Base-by-base conservation (phyloP, 768 basidiomycete species). In the Kwoniella shandongensis region DNA sequence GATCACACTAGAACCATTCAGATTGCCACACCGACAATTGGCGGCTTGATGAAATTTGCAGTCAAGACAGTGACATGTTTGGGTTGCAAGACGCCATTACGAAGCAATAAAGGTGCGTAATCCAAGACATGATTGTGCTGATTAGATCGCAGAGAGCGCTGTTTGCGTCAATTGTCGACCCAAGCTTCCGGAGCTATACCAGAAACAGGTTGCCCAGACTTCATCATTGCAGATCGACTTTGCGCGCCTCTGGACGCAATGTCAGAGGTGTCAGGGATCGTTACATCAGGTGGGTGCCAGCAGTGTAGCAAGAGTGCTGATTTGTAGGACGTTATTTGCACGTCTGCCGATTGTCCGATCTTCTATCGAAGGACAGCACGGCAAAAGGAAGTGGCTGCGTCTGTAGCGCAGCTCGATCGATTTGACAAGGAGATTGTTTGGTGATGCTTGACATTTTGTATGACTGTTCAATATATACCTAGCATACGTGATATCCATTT, bases 301-400 rank as follows among this genome's bases (percentile, higher is more conserved):
- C 6, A 18, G 42, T 54, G 27, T 23, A 18, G 40, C 7, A 26
- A 10, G 27, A 25, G 11, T 10, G 35, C 8, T 42, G 17, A 25
- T 23, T 23, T 5, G 10, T 65, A 96, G 89, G 96, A 99, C 72
- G 96, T 98, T 8, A 80, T 99, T 26, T 99, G 94, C 73, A 88
- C 90, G 0, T 92, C 89, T 72, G 93, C 89, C 72, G 96, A 99
- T 78, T 99, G 96, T 66, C 96, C 96, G 0, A 98, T 98, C 59
- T 99, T 93, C 78, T 99, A 99, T 75, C 91, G 96, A 87, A 81
- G 96, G 40, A 97, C 97, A 80, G 97, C 97, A 71, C 87, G 93
- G 8, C 96, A 98, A 77, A 97, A 97, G 76, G 94, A 98, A 71
- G 96, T 94, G 0, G 90, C 90, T 61, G 92, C 97, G 66, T 83